Percentiles rank a stretch among this genome's conserved stretches.
Evolutionary conservation across 2,329 filamentous ascomycete species (phyloP).

Genomic region (Diaporthe citriasiana): DNA sequence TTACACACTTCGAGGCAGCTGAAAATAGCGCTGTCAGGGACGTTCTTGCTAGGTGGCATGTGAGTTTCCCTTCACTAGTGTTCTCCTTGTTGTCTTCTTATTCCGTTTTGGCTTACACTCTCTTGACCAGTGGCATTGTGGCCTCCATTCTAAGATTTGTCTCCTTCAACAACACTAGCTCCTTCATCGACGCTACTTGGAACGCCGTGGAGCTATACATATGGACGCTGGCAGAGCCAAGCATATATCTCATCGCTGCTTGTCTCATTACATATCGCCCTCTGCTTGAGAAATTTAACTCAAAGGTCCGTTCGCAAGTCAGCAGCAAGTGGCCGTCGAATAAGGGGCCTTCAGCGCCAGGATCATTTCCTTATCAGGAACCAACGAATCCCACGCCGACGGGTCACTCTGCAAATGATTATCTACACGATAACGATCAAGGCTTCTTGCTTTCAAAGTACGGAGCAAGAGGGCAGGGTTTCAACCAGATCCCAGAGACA

Average conservation of each 20-base stretch:
- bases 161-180: conserved; percentile 45
- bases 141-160: conserved; percentile 50
- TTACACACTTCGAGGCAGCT: conserved; percentile 40
- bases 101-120: neutral
- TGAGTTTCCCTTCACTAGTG: neutral
- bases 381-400: neutral
- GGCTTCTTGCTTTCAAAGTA: neutral
- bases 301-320: neutral
- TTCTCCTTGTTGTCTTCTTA: neutral
- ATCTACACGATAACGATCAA: neutral
- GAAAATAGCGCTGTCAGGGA: neutral
- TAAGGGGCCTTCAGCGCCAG: neutral
- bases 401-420: neutral
- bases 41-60: conserved; percentile 27
- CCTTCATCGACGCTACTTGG: conserved; percentile 45
- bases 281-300: conserved; percentile 42
- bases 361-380: neutral
- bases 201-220: conserved; percentile 44
- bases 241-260: conserved; percentile 48
- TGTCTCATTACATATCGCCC: conserved; percentile 49
- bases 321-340: neutral
- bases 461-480: neutral
- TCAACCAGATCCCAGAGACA: neutral
- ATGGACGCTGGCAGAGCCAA: conserved; percentile 47
- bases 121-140: conserved; percentile 48